phyloP scores from a whole-genome alignment of 257 asterid species.

The Nicotiana sylvestris region DNA sequence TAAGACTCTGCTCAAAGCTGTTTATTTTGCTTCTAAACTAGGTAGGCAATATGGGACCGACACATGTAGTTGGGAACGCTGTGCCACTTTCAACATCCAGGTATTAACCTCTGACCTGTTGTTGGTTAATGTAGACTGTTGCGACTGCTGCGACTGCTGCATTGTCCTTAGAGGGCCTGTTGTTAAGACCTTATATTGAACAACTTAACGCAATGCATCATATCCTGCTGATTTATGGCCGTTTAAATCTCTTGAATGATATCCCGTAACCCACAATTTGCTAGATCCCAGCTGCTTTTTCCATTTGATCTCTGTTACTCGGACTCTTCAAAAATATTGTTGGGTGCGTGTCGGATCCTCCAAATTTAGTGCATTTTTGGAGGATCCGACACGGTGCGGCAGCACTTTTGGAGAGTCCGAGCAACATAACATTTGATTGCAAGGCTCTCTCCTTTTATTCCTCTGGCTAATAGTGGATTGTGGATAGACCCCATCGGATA shows the following conservation, averaged over 20 bases:
- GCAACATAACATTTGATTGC: not conserved
- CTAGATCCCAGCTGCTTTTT: not conserved
- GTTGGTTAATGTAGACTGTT: not conserved
- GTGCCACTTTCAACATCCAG: constrained; percentile 47
- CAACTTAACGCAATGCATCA: not conserved
- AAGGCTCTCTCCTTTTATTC: not conserved
- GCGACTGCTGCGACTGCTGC: not conserved
- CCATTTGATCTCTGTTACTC: not conserved
- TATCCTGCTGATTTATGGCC: not conserved
- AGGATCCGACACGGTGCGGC: no score
- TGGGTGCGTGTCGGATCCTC: no score
- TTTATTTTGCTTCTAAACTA: constrained; percentile 27
- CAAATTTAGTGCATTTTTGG: no score
- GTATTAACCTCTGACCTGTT: constrained; percentile 28
- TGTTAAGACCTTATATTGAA: not conserved
- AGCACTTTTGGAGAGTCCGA: no score
- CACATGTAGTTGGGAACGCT: constrained; percentile 53
- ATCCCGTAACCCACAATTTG: not conserved
- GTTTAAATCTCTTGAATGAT: not conserved
- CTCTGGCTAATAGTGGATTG: not conserved
- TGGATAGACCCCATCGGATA: not conserved
- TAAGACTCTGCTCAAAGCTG: not conserved
- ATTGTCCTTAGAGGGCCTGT: not conserved
- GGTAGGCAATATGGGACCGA: constrained; percentile 61
- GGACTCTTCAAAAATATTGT: no score